These are phyloP conservation scores for Curvularia sp. DNA, from an alignment of 2,329 filamentous ascomycete species.

Conservation along the genomic window DNA sequence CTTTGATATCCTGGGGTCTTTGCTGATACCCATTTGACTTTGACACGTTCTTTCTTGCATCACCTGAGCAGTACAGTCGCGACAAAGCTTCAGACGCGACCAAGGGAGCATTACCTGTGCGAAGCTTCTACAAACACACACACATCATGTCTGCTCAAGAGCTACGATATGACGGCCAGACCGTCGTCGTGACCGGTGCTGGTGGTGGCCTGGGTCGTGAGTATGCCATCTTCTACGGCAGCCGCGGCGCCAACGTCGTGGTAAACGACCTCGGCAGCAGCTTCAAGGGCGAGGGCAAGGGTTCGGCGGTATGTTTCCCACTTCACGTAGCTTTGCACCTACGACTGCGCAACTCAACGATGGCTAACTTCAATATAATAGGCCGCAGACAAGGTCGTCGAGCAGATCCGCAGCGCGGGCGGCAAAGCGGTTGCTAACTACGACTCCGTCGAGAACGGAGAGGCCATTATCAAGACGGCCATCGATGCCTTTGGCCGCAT, in stretches of 20 bases:
- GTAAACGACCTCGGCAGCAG: conserved; percentile 96
- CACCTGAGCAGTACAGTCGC: conserved; percentile 12
- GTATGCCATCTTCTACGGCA: conserved; percentile 89
- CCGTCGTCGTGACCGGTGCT: conserved; percentile 85
- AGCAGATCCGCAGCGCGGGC: conserved; percentile 83
- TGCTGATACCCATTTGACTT: conserved; percentile 24
- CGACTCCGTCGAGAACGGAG: conserved; percentile 90
- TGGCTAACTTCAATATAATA: conserved; percentile 47
- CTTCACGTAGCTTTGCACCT: not conserved
- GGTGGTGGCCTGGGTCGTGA: conserved; percentile 82
- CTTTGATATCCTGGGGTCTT: conserved; percentile 23
- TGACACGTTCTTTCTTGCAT: conserved; percentile 7
- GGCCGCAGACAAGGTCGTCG: conserved; percentile 82
- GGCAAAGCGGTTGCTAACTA: conserved; percentile 98
- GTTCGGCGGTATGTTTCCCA: conserved; percentile 71
- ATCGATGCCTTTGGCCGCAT: conserved; percentile 83
- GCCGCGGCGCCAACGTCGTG: conserved; percentile 89
- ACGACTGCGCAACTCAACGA: not conserved
- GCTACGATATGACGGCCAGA: conserved; percentile 85
- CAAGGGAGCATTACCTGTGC: conserved; percentile 10
- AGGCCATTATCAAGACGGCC: conserved; percentile 90
- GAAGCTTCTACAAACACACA: not conserved
- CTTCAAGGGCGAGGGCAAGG: conserved; percentile 90
- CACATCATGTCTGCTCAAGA: conserved; percentile 51
- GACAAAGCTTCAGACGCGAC: conserved; percentile 13